Base-by-base conservation (phyloP, 495 filamentous ascomycete species). In the Amorphotheca resinae region DNA sequence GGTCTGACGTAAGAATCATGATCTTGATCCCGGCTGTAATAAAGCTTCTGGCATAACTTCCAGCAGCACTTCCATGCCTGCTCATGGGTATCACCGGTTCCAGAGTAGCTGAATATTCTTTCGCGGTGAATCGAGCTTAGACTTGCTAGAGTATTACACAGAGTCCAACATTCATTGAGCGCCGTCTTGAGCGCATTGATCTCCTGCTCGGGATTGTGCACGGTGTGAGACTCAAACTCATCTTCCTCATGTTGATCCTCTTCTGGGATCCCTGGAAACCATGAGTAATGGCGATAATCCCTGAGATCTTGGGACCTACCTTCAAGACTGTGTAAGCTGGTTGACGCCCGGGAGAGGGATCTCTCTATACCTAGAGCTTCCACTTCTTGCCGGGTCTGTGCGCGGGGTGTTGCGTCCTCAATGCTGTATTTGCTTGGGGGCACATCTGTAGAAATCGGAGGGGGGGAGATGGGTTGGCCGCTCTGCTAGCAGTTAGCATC, bases 21-120 rank as follows among this genome's bases (percentile, higher is more conserved):
- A 45, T 79, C 72, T 39, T 87, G 79, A 46, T 87, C 76, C 41
- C 79, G 68, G 46, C 74, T 85, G 38, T 86, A 74, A 59, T 95
- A 95, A 26, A 95, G 66, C 39, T 84, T 80, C 55, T 89, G 83
- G 58, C 87, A 95, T 17, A 95, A 66, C 51, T 77, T 76, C 87
- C 87, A 95, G 58, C 87, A 95, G 56, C 80, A 84, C 57, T 82
- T 82, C 87, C 87, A 95, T 0, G 87, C 86, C 49, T 76, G 73
- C 53, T 93, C 83, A 57, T 91, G 81, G 26, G 77, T 71, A 38
- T 84, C 80, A 18, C 78, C 77, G 16, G 77, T 80, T 21, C 74
- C 74, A 3, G 76, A 73, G 41, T 64, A 75, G 53, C 73, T 80
- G 55, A 85, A 84, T 8, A 87, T 79, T 17, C 81, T 68, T 53